These are phyloP conservation scores for Nicotiana knightiana DNA, from an alignment of 257 asterid species.

Conservation along the genomic window DNA sequence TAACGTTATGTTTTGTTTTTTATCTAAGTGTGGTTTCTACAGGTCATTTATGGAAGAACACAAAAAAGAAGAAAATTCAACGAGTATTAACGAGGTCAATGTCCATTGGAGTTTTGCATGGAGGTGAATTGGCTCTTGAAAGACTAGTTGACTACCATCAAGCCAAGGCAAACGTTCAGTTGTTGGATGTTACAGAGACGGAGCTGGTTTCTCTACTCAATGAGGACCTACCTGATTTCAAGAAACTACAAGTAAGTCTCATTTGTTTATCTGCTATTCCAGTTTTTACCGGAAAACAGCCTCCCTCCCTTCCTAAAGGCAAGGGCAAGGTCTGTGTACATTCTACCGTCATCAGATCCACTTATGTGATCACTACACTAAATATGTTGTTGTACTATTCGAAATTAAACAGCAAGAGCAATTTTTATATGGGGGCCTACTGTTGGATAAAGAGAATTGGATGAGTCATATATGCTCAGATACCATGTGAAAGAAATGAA, in stretches of 20 bases:
- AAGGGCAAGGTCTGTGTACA: no score
- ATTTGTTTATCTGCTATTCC: no score
- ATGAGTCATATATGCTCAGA: no score
- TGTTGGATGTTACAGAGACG: background rate
- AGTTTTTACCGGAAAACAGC: no score
- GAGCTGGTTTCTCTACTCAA: background rate
- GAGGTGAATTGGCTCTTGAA: slow-evolving; percentile 4
- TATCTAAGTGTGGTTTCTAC: background rate
- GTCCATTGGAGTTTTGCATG: slow-evolving; percentile 6
- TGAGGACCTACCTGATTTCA: background rate
- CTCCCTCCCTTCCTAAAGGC: no score
- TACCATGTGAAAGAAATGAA: no score
- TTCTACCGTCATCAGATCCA: no score
- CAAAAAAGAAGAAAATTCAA: background rate
- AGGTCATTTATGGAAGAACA: background rate
- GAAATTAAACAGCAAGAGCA: no score
- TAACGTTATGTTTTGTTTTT: background rate
- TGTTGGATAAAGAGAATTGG: no score
- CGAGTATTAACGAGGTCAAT: background rate
- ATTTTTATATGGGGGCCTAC: no score
- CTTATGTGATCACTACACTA: no score
- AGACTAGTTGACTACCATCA: slow-evolving; percentile 5
- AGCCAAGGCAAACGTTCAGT: background rate
- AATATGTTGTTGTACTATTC: no score
- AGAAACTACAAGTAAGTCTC: slow-evolving; percentile 2